Conservation (phyloP, 257 asterid genomes). For the Salvia miltiorrhiza region DNA sequence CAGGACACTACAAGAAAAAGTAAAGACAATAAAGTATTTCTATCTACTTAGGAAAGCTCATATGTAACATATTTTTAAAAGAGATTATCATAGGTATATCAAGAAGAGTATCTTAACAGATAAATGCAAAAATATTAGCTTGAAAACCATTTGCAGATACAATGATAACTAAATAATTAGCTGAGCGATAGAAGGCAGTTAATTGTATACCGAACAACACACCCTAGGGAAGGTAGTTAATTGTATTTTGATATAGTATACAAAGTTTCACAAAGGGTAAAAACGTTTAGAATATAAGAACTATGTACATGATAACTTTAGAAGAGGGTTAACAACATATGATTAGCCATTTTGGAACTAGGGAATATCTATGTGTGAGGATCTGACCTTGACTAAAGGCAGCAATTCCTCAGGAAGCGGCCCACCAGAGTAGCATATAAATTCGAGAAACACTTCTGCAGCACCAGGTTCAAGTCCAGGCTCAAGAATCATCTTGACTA, state of each 20-base stretch:
- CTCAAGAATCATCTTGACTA: slow-evolving; percentile 73
- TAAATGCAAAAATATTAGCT: background rate
- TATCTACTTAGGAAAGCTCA: background rate
- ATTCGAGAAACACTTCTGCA: slow-evolving; percentile 92
- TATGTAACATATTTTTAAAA: background rate
- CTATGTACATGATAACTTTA: background rate
- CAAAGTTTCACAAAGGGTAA: too few relatives aligned
- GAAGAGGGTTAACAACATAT: background rate
- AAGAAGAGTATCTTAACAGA: background rate
- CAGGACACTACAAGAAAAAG: slow-evolving; percentile 60
- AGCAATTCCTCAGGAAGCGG: slow-evolving; percentile 95
- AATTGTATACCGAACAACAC: background rate
- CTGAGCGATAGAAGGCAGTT: background rate
- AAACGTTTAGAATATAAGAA: too few relatives aligned
- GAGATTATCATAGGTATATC: background rate
- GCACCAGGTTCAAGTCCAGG: slow-evolving; percentile 97
- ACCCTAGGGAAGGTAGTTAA: background rate
- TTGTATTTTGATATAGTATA: too few relatives aligned
- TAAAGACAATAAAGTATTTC: background rate
- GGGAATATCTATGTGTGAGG: background rate
- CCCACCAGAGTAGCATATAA: slow-evolving; percentile 93
- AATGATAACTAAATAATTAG: background rate
- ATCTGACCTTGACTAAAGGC: slow-evolving; percentile 74
- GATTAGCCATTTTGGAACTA: background rate
- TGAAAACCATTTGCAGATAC: background rate